Evolutionary conservation across 108 stramenopile species (phyloP), one percentile per base, ranked within the genome.

Genomic region (Schizochytrium sp.): DNA sequence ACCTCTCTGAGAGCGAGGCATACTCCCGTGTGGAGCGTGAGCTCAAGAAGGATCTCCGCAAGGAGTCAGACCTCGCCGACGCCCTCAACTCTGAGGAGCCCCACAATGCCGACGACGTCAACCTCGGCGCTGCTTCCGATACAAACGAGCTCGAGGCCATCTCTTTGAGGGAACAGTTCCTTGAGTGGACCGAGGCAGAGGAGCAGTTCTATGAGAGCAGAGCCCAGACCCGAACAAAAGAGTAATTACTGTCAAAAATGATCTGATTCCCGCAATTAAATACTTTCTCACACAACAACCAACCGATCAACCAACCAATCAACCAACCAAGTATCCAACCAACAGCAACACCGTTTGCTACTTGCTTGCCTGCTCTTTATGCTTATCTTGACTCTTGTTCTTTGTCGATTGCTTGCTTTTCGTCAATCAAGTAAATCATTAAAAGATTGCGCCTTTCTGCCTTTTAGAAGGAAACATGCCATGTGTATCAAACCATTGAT

Each of bases 181-280:
- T n/a, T 10, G 76, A 83, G 47, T 83, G 76, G 76, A 40, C 53
- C 50, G 50, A 83, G 53, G 76, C 76, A 55, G 76, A 83, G 3
- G 5, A 42, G 47, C 17, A 83, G 47, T 83, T 47, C 28, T 83
- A 10, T 38, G 15, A 55, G 53, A 5, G n/a, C 10, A 49, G 55
- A 53, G 47, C 76, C 28, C 17, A 13, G 72, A 72, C 13, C 19
- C 28, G 28, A n/a, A 60, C 17, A n/a, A 72, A 72, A 44, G 13
- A 72, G 72, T 0, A 15, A 41, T n/a, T 72, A 72, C 1, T 41
- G 72, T 28, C 15, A 72, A 44, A 72, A 72, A 42, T 15, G 57
- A 58, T 28, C 28, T 28, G 28, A 28, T 28, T 28, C 28, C 28
- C 28, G 28, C 28, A 28, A 28, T 28, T 28, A 28, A 28, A 28